Percentiles rank a stretch among this genome's conserved stretches.
Conservation (phyloP, 805 yeast species). For the Metschnikowia aberdeeniae region DNA sequence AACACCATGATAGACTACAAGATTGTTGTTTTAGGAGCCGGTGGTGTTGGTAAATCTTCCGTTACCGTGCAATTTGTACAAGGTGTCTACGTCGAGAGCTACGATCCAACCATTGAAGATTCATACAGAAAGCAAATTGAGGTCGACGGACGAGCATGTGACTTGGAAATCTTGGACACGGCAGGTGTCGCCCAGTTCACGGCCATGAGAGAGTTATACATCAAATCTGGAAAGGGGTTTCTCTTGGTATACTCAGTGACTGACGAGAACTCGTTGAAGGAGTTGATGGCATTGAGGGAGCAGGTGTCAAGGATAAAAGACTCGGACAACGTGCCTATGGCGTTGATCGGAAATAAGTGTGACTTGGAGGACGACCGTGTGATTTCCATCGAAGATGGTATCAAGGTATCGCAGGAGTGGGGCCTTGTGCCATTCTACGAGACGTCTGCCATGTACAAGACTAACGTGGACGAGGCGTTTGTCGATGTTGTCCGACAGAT, state of each 20-base stretch:
- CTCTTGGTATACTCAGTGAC: constrained; percentile 56
- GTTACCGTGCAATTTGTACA: constrained; percentile 90
- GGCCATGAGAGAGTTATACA: constrained; percentile 88
- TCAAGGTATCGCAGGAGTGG: constrained; percentile 79
- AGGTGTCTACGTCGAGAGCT: constrained; percentile 82
- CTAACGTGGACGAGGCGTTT: constrained; percentile 88
- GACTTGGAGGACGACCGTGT: constrained; percentile 74
- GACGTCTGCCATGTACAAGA: constrained; percentile 85
- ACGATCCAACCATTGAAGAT: constrained; percentile 97
- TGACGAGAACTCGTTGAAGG: constrained; percentile 65
- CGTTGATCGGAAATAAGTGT: constrained; percentile 86
- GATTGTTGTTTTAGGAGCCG: constrained; percentile 90
- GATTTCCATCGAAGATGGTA: constrained; percentile 78
- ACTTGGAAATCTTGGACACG: constrained; percentile 65
- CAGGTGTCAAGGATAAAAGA: constrained; percentile 85
- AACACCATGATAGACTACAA: constrained; percentile 58
- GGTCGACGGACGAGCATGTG: constrained; percentile 83
- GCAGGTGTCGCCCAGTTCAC: constrained; percentile 84
- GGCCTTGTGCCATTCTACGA: constrained; percentile 89
- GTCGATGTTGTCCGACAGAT: constrained; percentile 86
- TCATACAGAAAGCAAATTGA: constrained; percentile 86
- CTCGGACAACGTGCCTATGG: constrained; percentile 75
- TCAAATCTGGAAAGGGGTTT: constrained; percentile 80
- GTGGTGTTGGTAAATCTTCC: constrained; percentile 96
- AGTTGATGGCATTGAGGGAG: constrained; percentile 71